Evolutionary conservation across 2,329 filamentous ascomycete species (phyloP), one percentile per base, ranked within the genome.

Genomic region (Exophiala dermatitidis): DNA sequence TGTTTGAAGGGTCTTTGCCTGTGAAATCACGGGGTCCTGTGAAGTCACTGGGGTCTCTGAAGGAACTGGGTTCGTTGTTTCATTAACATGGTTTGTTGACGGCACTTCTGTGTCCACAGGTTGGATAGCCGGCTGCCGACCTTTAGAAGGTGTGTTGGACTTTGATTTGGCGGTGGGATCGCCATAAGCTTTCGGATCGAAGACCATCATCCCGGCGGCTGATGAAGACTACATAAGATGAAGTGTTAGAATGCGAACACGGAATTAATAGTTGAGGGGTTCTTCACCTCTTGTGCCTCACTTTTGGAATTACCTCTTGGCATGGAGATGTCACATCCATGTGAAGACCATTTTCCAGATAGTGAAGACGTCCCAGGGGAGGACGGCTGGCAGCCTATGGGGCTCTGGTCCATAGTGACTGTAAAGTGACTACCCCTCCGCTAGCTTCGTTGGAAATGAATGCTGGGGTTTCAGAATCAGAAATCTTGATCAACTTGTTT

Each of bases 161-260:
- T 31, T 29, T 37, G 38, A n/a, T 41, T 52, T 9, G 41, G 12
- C 31, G 2, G 36, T 46, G 8, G 53, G 49, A 26, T 10, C 33
- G 6, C 53, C 53, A 40, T 52, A 52, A 10, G 40, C 38, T 12
- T 46, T 37, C 2, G 53, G 34, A 31, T 56, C 10, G 36, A 52
- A 52, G 41, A 5, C 31, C 9, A 19, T 19, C 48, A 51, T 51
- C 26, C 30, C 8, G 10, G 41, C 5, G 9, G 26, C 19, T 28
- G 19, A 5, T 26, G 38, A 41, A 6, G 38, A 41, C 19, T 43
- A 12, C 29, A 29, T 7, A 12, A 7, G 26, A 29, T 10, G 10
- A 50, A 50, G 32, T 8, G 43, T 46, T n/a, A 46, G 32, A 46
- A 19, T 6, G 10, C 32, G 43, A 26, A 5, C 29, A 26, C 4